Evolutionary conservation across 2,329 filamentous ascomycete species (phyloP).

Genomic region (Paramyrothecium sp.): DNA sequence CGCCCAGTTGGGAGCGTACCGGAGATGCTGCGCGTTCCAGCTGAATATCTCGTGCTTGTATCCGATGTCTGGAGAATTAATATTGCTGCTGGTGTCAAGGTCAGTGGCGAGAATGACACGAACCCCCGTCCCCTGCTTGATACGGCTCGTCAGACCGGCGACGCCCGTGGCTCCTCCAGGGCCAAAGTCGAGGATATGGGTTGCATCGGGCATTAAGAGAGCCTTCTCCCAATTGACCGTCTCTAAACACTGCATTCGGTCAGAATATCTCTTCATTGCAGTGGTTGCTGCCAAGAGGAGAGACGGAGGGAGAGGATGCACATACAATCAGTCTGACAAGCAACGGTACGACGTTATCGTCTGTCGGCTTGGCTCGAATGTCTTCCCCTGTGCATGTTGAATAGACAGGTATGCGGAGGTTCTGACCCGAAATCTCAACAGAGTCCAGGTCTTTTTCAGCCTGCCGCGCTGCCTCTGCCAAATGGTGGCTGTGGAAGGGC

Average conservation of each 20-base stretch:
- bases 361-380: conserved; percentile 65
- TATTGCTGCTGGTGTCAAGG: conserved; percentile 80
- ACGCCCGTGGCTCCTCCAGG: conserved; percentile 96
- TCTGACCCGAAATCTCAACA: conserved; percentile 69
- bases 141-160: conserved; percentile 93
- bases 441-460: conserved; percentile 87
- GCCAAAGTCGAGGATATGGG: conserved; percentile 94
- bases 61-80: too few species aligned
- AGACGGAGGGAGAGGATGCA: too few species aligned
- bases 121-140: conserved; percentile 97
- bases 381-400: conserved; percentile 89
- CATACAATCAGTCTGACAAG: conserved; percentile 90
- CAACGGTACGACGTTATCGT: conserved; percentile 79
- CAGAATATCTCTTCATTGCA: too few species aligned
- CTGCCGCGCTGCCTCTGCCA: conserved; percentile 75
- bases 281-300: too few species aligned
- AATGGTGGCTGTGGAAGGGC: conserved; percentile 96
- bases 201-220: conserved; percentile 85
- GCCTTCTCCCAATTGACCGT: conserved; percentile 96
- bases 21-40: conserved; percentile 90
- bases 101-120: conserved; percentile 92
- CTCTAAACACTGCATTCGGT: conserved; percentile 62
- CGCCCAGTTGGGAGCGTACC: conserved; percentile 95
- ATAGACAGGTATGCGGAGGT: conserved; percentile 81
- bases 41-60: conserved; percentile 99